Evolutionary conservation across 2,329 filamentous ascomycete genomes (phyloP).

Genomic region (Penicillium rolfsii): DNA sequence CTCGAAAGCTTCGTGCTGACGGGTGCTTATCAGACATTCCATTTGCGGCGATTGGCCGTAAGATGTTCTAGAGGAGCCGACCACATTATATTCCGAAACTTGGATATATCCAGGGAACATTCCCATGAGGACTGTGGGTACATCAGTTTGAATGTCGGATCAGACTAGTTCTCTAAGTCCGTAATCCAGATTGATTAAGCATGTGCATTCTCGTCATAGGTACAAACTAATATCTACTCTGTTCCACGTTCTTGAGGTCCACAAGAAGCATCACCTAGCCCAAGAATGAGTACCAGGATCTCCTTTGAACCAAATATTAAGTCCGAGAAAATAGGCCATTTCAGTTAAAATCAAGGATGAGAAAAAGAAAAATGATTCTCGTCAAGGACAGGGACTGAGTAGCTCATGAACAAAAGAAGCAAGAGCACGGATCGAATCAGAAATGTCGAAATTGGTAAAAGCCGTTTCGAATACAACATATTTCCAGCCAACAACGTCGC

Average conservation of each 20-base stretch:
- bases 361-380: slow-evolving; percentile 19
- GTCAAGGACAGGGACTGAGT: slow-evolving; percentile 16
- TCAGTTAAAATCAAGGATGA: slow-evolving; percentile 11
- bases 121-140: neutral
- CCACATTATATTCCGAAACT: neutral
- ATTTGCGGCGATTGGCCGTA: neutral
- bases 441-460: slow-evolving; percentile 25
- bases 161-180: neutral
- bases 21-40: neutral
- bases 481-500: neutral
- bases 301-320: slow-evolving; percentile 2
- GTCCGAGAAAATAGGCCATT: slow-evolving; percentile 4
- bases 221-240: slow-evolving; percentile 29
- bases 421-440: slow-evolving; percentile 14
- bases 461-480: slow-evolving; percentile 23
- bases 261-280: slow-evolving; percentile 2
- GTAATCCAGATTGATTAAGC: slow-evolving; percentile 13
- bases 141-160: neutral
- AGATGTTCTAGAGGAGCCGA: neutral
- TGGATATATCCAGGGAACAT: neutral
- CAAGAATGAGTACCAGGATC: slow-evolving; percentile 11
- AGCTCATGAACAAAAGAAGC: slow-evolving; percentile 13
- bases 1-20: neutral
- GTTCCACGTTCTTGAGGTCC: slow-evolving; percentile 10
- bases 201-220: slow-evolving; percentile 38